Evolutionary conservation across 2,329 filamentous ascomycete genomes (phyloP).

Genomic region (Arthrobotrys pseudoclavata): DNA sequence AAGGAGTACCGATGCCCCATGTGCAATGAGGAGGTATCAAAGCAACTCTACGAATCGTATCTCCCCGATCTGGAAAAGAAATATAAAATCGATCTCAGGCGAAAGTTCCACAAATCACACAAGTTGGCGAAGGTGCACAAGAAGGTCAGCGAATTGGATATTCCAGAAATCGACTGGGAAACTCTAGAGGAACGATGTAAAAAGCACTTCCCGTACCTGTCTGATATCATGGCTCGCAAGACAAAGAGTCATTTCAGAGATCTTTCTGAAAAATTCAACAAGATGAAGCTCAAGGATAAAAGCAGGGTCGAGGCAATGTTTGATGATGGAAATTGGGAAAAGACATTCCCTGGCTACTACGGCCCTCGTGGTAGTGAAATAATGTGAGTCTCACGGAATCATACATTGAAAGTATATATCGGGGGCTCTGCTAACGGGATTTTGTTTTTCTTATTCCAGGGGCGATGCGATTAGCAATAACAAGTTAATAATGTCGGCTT

Average conservation of each 20-base stretch:
- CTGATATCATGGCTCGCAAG: conserved; percentile 47
- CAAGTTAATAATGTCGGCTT: conserved; percentile 25
- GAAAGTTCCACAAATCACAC: conserved; percentile 54
- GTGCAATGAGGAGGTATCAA: conserved; percentile 48
- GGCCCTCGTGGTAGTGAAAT: conserved; percentile 55
- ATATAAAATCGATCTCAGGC: conserved; percentile 37
- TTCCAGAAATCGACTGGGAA: conserved; percentile 60
- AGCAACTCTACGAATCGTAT: conserved; percentile 55
- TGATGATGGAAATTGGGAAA: conserved; percentile 47
- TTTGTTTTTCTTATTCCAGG: conserved; percentile 11
- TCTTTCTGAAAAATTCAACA: conserved; percentile 42
- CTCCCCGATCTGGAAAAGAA: conserved; percentile 45
- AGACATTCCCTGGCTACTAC: conserved; percentile 56
- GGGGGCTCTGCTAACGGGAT: neutral
- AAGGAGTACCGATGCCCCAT: conserved; percentile 39
- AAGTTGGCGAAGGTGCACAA: conserved; percentile 46
- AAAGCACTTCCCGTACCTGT: conserved; percentile 41
- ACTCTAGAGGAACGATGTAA: conserved; percentile 30
- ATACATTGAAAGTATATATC: neutral
- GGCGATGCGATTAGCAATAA: conserved; percentile 44
- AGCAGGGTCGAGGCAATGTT: conserved; percentile 37
- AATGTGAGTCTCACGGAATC: conserved; percentile 29
- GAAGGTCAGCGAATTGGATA: conserved; percentile 37
- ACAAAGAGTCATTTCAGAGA: conserved; percentile 42
- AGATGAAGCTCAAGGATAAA: conserved; percentile 31